Evolutionary conservation across 1,284 basidiomycete species (phyloP), one percentile per base, ranked within the genome.

Genomic region (Abortiporus biennis): DNA sequence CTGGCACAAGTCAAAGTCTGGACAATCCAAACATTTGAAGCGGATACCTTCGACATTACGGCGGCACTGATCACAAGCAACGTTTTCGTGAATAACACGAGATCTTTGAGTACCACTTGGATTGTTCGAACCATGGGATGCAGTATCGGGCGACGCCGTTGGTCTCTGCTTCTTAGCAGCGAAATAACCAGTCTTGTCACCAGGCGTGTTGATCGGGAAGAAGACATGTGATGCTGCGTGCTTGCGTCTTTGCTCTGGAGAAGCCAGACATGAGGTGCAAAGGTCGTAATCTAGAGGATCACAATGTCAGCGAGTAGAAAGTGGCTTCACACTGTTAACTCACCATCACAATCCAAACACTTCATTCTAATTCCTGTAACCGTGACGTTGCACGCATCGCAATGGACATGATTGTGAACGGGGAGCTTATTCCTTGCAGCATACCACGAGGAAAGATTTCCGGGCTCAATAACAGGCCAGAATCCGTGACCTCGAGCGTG

Each of bases 21-120:
- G 65, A 57, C 85, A 88, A 52, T 87, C 83, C 13, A 87, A 62
- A 50, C 85, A 88, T 58, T 87, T 88, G 59, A 85, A 77, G 34
- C 86, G 72, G 43, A 76, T 56, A 12, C 85, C 85, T 38, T 73
- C 64, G 24, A 87, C 65, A 4, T 62, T 69, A 6, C 62, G 51
- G 3, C 68, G 53, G 58, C 85, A 89, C 9, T 52, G 52, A 56
- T 89, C 81, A 54, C 82, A 86, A n/a, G 67, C 36, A n/a, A 83
- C 61, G 36, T 72, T 71, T 23, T 46, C 49, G 47, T 72, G 69
- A 12, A 67, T 55, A 1, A 47, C 51, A 12, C 24, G 49, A n/a
- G n/a, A n/a, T n/a, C n/a, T n/a, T n/a, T n/a, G n/a, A n/a, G n/a
- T n/a, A 35, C 16, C 43, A 35, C 16, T 44, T 64, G 4, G 80